These are phyloP conservation scores for Solanum virginianum DNA, from an alignment of 257 asterid genomes.

Conservation along the genomic window DNA sequence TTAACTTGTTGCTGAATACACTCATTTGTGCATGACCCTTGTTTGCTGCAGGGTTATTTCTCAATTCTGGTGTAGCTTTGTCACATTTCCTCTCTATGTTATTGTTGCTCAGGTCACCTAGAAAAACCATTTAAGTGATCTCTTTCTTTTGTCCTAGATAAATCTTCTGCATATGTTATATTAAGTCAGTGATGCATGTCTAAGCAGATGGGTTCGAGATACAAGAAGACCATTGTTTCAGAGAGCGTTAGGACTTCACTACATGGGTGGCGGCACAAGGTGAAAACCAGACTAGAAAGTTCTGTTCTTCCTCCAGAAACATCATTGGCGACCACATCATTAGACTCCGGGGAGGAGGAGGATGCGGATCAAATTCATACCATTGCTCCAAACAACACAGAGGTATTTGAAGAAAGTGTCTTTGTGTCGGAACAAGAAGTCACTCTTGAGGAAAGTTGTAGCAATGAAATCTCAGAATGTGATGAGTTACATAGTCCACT, in stretches of 20 bases:
- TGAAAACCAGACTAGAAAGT: conserved; percentile 32
- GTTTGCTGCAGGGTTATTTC: conserved; percentile 50
- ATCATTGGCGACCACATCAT: conserved; percentile 18
- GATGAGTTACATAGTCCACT: neutral
- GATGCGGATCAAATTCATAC: neutral
- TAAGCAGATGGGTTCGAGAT: conserved; percentile 87
- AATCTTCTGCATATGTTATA: neutral
- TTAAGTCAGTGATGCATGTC: neutral
- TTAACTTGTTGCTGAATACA: neutral
- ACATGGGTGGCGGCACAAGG: conserved; percentile 69
- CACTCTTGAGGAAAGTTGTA: neutral
- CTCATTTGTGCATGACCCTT: neutral
- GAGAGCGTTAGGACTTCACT: conserved; percentile 70
- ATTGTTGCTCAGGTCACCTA: conserved; percentile 73
- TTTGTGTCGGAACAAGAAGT: neutral
- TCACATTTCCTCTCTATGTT: conserved; percentile 90
- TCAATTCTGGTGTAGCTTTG: conserved; percentile 96
- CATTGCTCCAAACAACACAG: neutral
- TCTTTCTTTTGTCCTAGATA: neutral
- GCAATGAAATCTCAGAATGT: neutral
- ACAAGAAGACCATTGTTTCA: conserved; percentile 68
- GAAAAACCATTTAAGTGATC: neutral
- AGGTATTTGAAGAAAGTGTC: neutral
- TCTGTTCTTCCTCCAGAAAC: conserved; percentile 1
- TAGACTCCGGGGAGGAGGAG: conserved; percentile 18